These are phyloP conservation scores for Quercus suber DNA, from an alignment of 306 rosid species.

Conservation along the genomic window DNA sequence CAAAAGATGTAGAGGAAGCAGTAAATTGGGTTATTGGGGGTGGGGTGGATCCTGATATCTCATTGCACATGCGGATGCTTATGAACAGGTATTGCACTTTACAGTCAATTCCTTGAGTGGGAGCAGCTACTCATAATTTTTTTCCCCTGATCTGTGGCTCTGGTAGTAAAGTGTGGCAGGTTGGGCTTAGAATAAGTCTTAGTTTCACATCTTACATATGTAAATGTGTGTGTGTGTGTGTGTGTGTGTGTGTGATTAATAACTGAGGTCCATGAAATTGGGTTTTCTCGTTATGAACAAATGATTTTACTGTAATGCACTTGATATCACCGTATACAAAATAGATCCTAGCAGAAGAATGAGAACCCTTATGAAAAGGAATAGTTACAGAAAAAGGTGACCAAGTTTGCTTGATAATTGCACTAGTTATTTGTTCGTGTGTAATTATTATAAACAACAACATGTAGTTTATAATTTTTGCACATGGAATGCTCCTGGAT, in stretches of 20 bases:
- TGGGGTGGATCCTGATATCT: conserved; percentile 75
- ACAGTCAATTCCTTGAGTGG: conserved; percentile 6
- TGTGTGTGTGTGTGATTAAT: background rate
- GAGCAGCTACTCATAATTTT: conserved; percentile 5
- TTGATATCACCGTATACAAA: background rate
- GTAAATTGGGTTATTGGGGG: conserved; percentile 72
- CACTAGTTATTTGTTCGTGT: background rate
- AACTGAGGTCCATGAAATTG: background rate
- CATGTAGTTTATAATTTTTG: background rate
- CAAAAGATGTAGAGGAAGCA: conserved; percentile 76
- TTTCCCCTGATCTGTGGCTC: background rate
- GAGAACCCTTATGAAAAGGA: background rate
- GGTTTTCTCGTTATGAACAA: background rate
- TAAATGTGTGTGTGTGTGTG: background rate
- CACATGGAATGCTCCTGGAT: background rate
- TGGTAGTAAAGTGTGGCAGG: background rate
- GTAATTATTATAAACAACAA: background rate
- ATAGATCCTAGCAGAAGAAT: background rate
- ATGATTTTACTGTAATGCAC: background rate
- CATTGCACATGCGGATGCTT: conserved; percentile 96
- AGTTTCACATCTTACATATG: background rate
- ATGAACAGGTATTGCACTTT: conserved; percentile 60
- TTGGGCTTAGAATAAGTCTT: background rate
- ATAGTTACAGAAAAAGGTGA: background rate
- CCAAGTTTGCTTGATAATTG: background rate